Conservation (phyloP, 169 alveolate genomes). For the Cystoisospora suis region DNA sequence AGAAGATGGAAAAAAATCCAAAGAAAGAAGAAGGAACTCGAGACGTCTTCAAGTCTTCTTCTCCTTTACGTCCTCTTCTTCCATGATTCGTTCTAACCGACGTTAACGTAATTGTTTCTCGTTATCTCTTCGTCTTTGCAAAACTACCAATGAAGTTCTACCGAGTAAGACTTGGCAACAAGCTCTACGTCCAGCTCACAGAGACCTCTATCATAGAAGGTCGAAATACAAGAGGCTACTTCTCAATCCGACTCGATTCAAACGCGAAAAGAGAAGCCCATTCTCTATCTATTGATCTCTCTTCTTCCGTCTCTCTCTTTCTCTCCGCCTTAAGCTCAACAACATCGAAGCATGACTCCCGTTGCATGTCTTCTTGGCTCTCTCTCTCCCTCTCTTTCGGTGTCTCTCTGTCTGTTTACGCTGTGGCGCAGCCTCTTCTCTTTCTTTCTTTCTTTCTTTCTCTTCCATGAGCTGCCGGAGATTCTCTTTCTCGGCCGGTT, state of each 20-base stretch:
- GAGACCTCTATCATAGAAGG: no score
- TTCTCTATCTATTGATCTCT: no score
- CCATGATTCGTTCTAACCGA: neutral
- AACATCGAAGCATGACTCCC: neutral
- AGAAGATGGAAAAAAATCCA: neutral
- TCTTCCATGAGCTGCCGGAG: neutral
- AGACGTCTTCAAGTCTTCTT: neutral
- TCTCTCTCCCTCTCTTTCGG: neutral
- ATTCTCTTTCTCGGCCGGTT: neutral
- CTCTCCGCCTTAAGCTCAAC: neutral
- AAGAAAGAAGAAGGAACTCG: neutral
- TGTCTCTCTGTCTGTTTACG: neutral
- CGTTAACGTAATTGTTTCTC: neutral
- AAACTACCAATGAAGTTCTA: no score
- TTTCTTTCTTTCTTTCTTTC: neutral
- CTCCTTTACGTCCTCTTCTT: neutral
- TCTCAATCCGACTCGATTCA: no score
- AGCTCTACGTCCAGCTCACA: no score
- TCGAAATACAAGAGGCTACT: no score
- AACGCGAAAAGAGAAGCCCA: no score
- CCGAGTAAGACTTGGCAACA: no score
- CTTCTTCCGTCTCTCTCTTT: no score
- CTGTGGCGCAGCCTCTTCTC: neutral
- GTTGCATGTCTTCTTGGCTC: neutral
- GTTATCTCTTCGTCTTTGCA: neutral